A percentile compares a stretch with the other conserved stretches of the same genome.
These are phyloP conservation scores for Excoecaria cochinchinensis DNA, from an alignment of 345 rosid species.

Conservation along the genomic window DNA sequence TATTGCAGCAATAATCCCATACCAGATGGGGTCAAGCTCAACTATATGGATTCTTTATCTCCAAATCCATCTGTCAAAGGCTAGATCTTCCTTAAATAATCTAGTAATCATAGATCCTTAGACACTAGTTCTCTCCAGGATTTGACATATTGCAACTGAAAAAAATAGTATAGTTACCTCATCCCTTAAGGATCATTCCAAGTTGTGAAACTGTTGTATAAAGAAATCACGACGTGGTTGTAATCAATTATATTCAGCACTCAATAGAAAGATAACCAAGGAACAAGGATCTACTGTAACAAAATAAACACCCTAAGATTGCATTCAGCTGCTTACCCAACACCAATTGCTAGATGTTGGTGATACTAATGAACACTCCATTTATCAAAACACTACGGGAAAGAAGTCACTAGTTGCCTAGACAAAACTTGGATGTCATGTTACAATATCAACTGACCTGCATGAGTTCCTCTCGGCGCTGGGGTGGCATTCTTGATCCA, in stretches of 20 bases:
- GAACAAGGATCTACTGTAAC: not conserved
- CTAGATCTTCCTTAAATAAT: no score
- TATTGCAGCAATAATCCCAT: no score
- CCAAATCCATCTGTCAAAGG: no score
- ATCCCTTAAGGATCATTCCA: not conserved
- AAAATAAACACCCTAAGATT: slow-evolving; percentile 1
- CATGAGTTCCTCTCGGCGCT: slow-evolving; percentile 68
- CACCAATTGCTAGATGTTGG: not conserved
- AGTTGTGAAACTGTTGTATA: not conserved
- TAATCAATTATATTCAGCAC: not conserved
- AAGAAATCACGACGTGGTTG: not conserved
- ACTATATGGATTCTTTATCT: no score
- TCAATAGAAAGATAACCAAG: not conserved
- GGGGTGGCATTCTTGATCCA: slow-evolving; percentile 76
- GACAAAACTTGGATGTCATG: not conserved
- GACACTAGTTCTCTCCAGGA: no score
- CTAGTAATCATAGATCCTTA: no score
- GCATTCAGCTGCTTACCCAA: not conserved
- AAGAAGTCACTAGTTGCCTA: not conserved
- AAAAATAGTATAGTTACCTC: not conserved
- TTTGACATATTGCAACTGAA: not conserved
- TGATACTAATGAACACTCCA: not conserved
- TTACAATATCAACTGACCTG: slow-evolving; percentile 43
- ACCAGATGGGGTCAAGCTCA: no score
- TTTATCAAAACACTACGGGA: not conserved